Evolutionary conservation across 1,284 basidiomycete species (phyloP), one percentile per base, ranked within the genome.

Genomic region (Stereum hirsutum): DNA sequence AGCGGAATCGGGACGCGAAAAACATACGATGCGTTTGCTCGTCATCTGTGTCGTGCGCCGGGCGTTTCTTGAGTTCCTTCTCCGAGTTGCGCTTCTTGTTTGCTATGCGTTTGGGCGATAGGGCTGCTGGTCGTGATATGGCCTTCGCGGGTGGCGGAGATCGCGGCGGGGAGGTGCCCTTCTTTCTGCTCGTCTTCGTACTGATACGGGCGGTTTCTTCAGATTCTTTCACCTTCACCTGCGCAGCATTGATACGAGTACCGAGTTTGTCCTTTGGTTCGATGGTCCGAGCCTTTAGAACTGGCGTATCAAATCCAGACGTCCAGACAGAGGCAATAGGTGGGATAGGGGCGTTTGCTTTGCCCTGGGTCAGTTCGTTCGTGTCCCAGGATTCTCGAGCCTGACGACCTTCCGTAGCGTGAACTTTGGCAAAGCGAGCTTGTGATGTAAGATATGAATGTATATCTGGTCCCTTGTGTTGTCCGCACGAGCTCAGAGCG

Each of bases 261-360:
- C 14, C 20, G 24, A 12, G 21, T 38, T 36, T 39, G 21, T 23
- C 4, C 24, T 15, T 17, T 24, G 35, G 10, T n/a, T n/a, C n/a
- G n/a, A n/a, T n/a, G 39, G 56, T 53, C 12, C 79, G 68, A 32
- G 78, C 64, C 49, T 69, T 74, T 37, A 81, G 60, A n/a, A 81
- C 54, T 8, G 78, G 79, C 3, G 78, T 81, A 25, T 64, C 70
- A 50, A 81, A 76, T 2, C 67, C 68, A 49, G 66, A 64, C 11
- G 57, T 49, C 20, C 28, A 21, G 39, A 34, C 17, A 23, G 23
- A 34, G 8, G 41, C 17, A 17, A 19, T 46, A 44, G 19, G 49
- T n/a, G 21, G 33, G 33, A 35, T 35, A n/a, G 34, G 24, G 28
- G 14, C 15, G 26, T 24, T n/a, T 28, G 37, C 36, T 20, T 48